Evolutionary conservation across 495 filamentous ascomycete species (phyloP), one percentile per base, ranked within the genome.

Genomic region (Amorphotheca resinae): DNA sequence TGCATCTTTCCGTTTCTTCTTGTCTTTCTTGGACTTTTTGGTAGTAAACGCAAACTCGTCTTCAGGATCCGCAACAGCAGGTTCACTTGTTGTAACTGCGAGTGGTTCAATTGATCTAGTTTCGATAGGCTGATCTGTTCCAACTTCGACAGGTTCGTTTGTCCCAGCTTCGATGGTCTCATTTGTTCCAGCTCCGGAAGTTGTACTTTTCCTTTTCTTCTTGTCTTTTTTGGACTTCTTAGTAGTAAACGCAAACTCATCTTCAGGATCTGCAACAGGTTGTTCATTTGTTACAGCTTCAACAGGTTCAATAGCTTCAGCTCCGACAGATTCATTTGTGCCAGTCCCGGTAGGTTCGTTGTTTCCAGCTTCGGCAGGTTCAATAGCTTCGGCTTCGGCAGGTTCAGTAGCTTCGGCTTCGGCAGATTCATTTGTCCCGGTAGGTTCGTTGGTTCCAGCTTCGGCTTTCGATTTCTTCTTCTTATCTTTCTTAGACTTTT

Each of bases 1-100:
- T 20, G 18, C 9, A 20, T 37, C 21, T 43, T 46, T 43, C 1
- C 39, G 22, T 30, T 54, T 49, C 33, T 53, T 53, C 50, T 49
- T 53, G 40, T 43, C 42, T 36, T 54, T 52, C 46, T 50, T 49
- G 21, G 46, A 55, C 18, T 55, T 51, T 42, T 57, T 57, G 31
- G 44, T 38, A 26, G 38, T 42, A 33, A 46, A 45, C 12, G 44
- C 48, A 22, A 41, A 38, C 17, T 59, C 49, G 33, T 39, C 49
- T 16, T 30, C 14, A 18, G 38, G 35, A 11, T 25, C 33, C 18
- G 5, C 54, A 63, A 30, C 9, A 12, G 9, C 26, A 14, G 8
- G 4, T 15, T 2, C 22, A 20, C 15, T 37, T 21, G 34, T 8
- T 21, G n/a, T n/a, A n/a, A n/a, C n/a, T n/a, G n/a, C n/a, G n/a